Percentiles rank a stretch among this genome's conserved stretches.
phyloP scores from a whole-genome alignment of 176 grass and related monocot genomes.

The Aegilops speltoides region DNA sequence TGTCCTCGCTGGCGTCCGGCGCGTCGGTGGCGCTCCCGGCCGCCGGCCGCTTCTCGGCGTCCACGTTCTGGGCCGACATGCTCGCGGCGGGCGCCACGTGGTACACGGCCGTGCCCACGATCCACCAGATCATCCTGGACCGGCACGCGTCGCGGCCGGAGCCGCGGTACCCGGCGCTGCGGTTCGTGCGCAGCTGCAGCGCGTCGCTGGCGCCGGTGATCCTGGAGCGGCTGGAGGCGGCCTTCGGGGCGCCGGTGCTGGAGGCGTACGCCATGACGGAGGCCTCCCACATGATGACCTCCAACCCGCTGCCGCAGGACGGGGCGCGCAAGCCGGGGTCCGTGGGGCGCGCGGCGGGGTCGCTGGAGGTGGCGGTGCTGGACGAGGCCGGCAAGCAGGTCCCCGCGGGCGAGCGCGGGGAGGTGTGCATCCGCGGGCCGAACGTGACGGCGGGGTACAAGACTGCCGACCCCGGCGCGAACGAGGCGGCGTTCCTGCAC shows the following conservation, averaged over 20 bases:
- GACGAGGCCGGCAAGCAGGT: slow-evolving; percentile 42
- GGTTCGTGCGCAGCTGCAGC: slow-evolving; percentile 95
- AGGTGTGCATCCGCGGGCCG: slow-evolving; percentile 79
- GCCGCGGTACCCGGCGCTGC: slow-evolving; percentile 43
- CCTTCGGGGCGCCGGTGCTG: slow-evolving; percentile 65
- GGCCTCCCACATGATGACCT: slow-evolving; percentile 82
- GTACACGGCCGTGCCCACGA: slow-evolving; percentile 91
- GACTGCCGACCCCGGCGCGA: slow-evolving; percentile 46
- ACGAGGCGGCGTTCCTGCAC: slow-evolving; percentile 62
- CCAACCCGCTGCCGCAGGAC: slow-evolving; percentile 73
- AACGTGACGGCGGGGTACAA: slow-evolving; percentile 86
- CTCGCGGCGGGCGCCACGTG: slow-evolving; percentile 53
- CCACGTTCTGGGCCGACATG: slow-evolving; percentile 93
- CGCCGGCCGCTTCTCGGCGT: slow-evolving; percentile 76
- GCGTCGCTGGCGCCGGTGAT: slow-evolving; percentile 84
- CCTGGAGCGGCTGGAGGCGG: slow-evolving; percentile 61
- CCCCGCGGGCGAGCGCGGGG: slow-evolving; percentile 31
- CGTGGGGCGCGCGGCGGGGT: slow-evolving; percentile 65
- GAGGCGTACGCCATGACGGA: slow-evolving; percentile 98
- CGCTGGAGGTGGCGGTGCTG: slow-evolving; percentile 63
- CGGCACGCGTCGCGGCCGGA: slow-evolving; percentile 51
- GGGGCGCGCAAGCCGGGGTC: slow-evolving; percentile 54
- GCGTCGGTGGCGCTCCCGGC: slow-evolving; percentile 58
- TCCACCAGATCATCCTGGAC: slow-evolving; percentile 97
- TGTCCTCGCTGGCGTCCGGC: slow-evolving; percentile 59